phyloP scores from a whole-genome alignment of 2,329 filamentous ascomycete genomes.

The Botrytis byssoidea region DNA sequence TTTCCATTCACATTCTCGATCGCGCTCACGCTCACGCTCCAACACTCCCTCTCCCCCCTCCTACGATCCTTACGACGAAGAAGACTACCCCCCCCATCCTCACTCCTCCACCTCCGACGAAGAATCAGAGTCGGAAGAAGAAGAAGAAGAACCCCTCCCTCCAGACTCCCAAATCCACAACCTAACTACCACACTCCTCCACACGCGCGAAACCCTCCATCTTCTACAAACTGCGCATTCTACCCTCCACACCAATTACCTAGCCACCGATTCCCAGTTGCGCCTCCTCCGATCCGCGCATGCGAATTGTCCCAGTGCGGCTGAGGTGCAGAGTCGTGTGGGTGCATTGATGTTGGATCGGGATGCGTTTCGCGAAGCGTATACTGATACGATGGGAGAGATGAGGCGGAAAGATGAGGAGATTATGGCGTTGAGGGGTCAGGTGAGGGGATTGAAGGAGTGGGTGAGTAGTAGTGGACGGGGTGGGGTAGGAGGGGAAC shows the following conservation, averaged over 20 bases:
- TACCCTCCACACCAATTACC: slow-evolving; percentile 51
- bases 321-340: slow-evolving; percentile 38
- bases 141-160: background rate
- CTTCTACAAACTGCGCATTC: slow-evolving; percentile 60
- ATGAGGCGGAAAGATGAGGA: slow-evolving; percentile 55
- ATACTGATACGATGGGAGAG: slow-evolving; percentile 48
- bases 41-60: background rate
- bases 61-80: background rate
- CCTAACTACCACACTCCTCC: slow-evolving; percentile 13
- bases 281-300: slow-evolving; percentile 51
- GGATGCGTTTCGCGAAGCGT: slow-evolving; percentile 47
- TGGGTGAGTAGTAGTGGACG: slow-evolving; percentile 68
- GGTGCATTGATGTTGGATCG: slow-evolving; percentile 35
- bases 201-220: slow-evolving; percentile 38
- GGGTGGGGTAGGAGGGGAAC: slow-evolving; percentile 47
- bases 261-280: slow-evolving; percentile 53
- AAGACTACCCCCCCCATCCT: background rate
- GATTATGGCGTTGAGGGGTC: slow-evolving; percentile 52
- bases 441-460: slow-evolving; percentile 67
- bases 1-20: background rate
- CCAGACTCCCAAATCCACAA: background rate
- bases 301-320: slow-evolving; percentile 47
- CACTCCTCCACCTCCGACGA: background rate
- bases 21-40: background rate
- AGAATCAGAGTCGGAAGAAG: background rate